Conservation (phyloP, 768 basidiomycete species). For the Gyrodon lividus region DNA sequence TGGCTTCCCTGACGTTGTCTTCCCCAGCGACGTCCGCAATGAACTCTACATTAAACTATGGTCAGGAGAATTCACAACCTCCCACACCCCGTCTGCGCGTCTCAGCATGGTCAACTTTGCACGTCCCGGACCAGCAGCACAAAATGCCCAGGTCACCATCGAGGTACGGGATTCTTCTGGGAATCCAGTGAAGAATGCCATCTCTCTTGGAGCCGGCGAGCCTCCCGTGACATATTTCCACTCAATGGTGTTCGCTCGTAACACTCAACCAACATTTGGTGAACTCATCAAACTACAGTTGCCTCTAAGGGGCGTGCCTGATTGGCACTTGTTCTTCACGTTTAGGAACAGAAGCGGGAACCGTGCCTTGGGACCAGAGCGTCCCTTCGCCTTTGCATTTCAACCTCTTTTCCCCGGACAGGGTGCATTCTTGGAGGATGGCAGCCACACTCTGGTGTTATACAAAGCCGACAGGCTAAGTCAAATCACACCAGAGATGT, state of each 20-base stretch:
- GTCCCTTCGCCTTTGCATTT: constrained; percentile 90
- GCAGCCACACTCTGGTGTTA: constrained; percentile 79
- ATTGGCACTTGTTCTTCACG: constrained; percentile 93
- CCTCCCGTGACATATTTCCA: constrained; percentile 75
- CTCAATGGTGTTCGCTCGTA: constrained; percentile 89
- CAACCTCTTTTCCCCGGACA: constrained; percentile 81
- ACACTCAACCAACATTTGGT: constrained; percentile 86
- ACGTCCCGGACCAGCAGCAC: constrained; percentile 50
- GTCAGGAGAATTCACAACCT: constrained; percentile 81
- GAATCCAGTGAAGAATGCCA: constrained; percentile 60
- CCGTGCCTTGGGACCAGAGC: constrained; percentile 51
- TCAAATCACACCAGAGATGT: constrained; percentile 63
- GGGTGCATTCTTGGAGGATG: constrained; percentile 83
- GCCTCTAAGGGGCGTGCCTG: constrained; percentile 61
- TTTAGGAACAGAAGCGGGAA: constrained; percentile 74
- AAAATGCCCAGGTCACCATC: constrained; percentile 82
- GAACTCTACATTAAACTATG: constrained; percentile 96
- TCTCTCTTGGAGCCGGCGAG: constrained; percentile 86
- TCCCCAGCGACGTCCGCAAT: constrained; percentile 89
- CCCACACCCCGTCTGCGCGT: constrained; percentile 53
- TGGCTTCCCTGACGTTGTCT: constrained; percentile 95
- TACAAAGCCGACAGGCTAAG: constrained; percentile 76
- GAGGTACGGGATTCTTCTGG: constrained; percentile 82
- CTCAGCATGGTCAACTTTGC: constrained; percentile 57
- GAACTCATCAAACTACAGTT: constrained; percentile 89